Evolutionary conservation across 129 eudicot genomes (phyloP), one percentile per base, ranked within the genome.

Genomic region (Flaveria sonorensis): DNA sequence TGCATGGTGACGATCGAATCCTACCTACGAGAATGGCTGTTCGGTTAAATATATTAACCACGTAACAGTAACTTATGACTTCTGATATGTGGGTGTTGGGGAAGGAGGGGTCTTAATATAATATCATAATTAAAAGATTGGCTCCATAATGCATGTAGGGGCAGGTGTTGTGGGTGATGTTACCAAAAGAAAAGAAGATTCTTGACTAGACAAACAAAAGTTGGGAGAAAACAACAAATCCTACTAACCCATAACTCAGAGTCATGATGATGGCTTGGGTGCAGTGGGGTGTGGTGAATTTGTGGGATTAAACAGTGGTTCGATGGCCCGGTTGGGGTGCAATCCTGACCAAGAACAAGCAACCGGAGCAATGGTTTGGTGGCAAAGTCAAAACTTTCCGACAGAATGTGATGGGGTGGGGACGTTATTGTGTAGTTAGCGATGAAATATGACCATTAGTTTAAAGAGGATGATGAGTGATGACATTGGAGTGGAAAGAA

Each of bases 311-410:
- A 32, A 61, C 47, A 47, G 71, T 61, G 72, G 70, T 68, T 12
- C 45, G 67, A 67, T 26, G 24, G 70, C 26, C 26, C 39, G 46
- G 15, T 47, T 30, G 60, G 28, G 45, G 40, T 15, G 64, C 43
- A 30, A 79, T 45, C 32, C 11, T 32, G 42, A 50, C 50, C 73
- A 48, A 39, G 75, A 24, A 57, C 13, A 9, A 61, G 70, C 19
- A 45, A 39, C 51, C 6, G 60, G 24, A 15, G 71, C 40, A 43
- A 28, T 62, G 48, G 19, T 24, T 28, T 30, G 32, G 19, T 73
- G 50, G 61, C 52, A 76, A 81, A 67, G 80, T 81, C 80, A 81
- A 81, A 67, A 57, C 80, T 74, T 74, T 6, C 80, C 84, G 84
- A 81, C 84, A 74, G n/a, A 11, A 70, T 74, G 76, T 68, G 79